Evolutionary conservation across 2,329 filamentous ascomycete genomes (phyloP), one percentile per base, ranked within the genome.

Genomic region (Fusarium armeniacum): DNA sequence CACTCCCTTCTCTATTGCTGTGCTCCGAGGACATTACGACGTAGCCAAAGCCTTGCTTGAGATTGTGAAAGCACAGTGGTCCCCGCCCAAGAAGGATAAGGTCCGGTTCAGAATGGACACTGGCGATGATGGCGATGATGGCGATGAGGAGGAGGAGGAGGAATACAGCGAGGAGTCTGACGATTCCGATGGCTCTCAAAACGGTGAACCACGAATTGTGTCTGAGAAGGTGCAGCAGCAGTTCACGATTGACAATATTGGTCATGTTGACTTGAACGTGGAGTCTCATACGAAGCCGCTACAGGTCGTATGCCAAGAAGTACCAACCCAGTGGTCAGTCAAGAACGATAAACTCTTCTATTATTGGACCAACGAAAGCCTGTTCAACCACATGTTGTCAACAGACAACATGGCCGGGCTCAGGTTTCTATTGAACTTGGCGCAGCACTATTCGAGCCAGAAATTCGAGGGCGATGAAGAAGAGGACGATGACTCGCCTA

Each of bases 241-340:
- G 36, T 93, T 92, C 76, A 96, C 93, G 0, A 86, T 95, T 54
- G 91, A 96, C 18, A 89, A 93, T 70, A 84, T 96, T 60, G 91
- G 91, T 0, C 86, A 92, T 68, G 83, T 91, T 6, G 87, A 87
- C 1, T 89, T 86, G 74, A 84, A 90, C 58, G 90, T 93, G 62
- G 89, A 92, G 75, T 92, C 91, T 59, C 79, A 83, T 18, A 79
- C 85, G 11, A 84, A 83, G 36, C 90, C 93, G 3, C 75, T 86
- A 2, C 67, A 77, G 0, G 77, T 92, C 58, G 77, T 94, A 7
- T 69, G 75, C 6, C 82, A 78, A 76, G 2, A 2, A 2, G 82
- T 78, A 18, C 73, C 78, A 10, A 77, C 77, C 24, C 24, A 52
- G 2, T 80, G 83, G 57, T 57, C 57, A 15, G 53, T 80, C 15